Conservation (phyloP, 345 rosid genomes). For the Angophora floribunda region DNA sequence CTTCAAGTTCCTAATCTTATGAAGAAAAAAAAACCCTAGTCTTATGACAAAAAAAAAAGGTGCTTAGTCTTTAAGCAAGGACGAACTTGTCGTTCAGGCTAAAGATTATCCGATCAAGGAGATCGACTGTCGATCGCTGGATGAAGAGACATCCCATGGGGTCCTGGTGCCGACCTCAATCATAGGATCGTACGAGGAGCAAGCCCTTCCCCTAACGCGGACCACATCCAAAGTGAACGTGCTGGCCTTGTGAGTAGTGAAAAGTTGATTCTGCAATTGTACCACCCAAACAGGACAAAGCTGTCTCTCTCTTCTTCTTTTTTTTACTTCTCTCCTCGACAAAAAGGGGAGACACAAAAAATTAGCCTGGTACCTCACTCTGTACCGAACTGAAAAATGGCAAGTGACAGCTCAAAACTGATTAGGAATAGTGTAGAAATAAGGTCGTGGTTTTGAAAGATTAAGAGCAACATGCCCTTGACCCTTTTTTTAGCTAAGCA, state of each 20-base stretch:
- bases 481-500: background rate
- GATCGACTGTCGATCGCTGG: background rate
- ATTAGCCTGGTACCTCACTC: background rate
- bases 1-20: background rate
- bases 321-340: background rate
- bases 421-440: background rate
- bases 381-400: background rate
- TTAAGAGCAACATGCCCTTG: background rate
- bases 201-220: background rate
- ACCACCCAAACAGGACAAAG: background rate
- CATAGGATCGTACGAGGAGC: background rate
- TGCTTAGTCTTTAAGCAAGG: background rate
- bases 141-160: background rate
- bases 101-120: background rate
- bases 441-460: background rate
- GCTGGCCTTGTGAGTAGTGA: background rate
- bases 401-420: background rate
- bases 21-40: too few species aligned
- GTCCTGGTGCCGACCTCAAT: background rate
- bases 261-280: background rate
- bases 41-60: too few species aligned
- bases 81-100: background rate
- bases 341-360: background rate
- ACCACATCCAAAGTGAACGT: background rate
- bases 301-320: background rate